These are phyloP conservation scores for Cladosporium halotolerans DNA, from an alignment of 2,329 filamentous ascomycete species.

Conservation along the genomic window DNA sequence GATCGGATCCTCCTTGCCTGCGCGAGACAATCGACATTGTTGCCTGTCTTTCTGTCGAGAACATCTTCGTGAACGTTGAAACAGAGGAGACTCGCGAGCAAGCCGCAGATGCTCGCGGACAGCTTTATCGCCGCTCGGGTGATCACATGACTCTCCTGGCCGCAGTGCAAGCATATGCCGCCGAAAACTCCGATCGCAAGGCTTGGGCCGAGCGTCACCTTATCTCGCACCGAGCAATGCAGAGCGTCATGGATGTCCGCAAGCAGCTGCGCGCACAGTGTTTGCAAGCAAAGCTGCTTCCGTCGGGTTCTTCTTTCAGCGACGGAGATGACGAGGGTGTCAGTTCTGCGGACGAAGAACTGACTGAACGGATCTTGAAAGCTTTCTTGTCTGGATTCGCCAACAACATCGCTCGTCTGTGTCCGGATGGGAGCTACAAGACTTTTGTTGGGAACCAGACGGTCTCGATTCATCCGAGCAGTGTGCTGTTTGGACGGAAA, in stretches of 20 bases:
- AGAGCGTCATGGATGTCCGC: conserved; percentile 58
- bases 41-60: conserved; percentile 58
- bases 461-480: conserved; percentile 58
- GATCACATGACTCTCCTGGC: conserved; percentile 59
- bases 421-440: conserved; percentile 56
- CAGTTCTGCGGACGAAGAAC: conserved; percentile 43
- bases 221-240: conserved; percentile 59
- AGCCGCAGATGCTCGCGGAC: conserved; percentile 49
- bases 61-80: conserved; percentile 54
- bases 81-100: conserved; percentile 56
- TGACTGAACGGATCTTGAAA: conserved; percentile 47
- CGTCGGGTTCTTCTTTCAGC: conserved; percentile 1
- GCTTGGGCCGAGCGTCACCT: conserved; percentile 54
- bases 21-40: conserved; percentile 81
- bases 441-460: conserved; percentile 56
- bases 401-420: conserved; percentile 54
- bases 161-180: conserved; percentile 54
- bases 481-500: conserved; percentile 54
- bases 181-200: conserved; percentile 53
- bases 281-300: conserved; percentile 39
- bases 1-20: conserved; percentile 65
- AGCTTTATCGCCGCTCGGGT: conserved; percentile 54
- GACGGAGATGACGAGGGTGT: conserved; percentile 6
- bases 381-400: conserved; percentile 55
- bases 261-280: conserved; percentile 56